phyloP scores from a whole-genome alignment of 768 basidiomycete species.

The Boletus pseudo-olivaceus region DNA sequence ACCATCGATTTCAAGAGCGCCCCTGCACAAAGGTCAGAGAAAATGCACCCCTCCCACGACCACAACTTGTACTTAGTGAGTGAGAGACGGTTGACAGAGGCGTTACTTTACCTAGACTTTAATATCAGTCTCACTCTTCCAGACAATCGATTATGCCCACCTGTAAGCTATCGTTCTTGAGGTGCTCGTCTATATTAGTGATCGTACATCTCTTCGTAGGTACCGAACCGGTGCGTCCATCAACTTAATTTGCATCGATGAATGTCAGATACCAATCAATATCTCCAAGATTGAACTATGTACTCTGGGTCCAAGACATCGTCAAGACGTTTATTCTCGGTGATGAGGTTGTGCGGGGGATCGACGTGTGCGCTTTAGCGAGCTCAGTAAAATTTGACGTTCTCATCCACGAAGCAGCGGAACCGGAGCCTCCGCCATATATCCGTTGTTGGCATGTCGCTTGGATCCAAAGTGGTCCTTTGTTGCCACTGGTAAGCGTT shows the following conservation, averaged over 20 bases:
- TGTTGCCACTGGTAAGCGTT: slow-evolving; percentile 59
- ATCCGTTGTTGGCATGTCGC: slow-evolving; percentile 70
- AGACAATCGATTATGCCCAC: slow-evolving; percentile 77
- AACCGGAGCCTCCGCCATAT: slow-evolving; percentile 88
- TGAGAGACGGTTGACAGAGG: slow-evolving; percentile 71
- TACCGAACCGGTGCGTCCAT: slow-evolving; percentile 62
- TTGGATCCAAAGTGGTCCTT: slow-evolving; percentile 55
- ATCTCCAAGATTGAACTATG: slow-evolving; percentile 69
- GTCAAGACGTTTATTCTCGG: slow-evolving; percentile 32
- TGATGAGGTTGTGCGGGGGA: slow-evolving; percentile 39
- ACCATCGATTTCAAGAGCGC: slow-evolving; percentile 76
- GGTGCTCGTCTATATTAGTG: background rate
- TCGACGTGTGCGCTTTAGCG: slow-evolving; percentile 63
- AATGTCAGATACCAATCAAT: background rate
- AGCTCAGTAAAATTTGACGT: background rate
- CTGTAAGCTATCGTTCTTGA: slow-evolving; percentile 47
- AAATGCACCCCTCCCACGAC: background rate
- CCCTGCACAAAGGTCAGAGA: slow-evolving; percentile 59
- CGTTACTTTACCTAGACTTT: slow-evolving; percentile 75
- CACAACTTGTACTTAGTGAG: slow-evolving; percentile 8
- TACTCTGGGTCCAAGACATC: slow-evolving; percentile 81
- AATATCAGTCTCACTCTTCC: slow-evolving; percentile 58
- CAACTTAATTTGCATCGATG: background rate
- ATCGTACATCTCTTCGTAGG: slow-evolving; percentile 35
- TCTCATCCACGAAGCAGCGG: slow-evolving; percentile 47